Evolutionary conservation across 225 moss, liverwort and hornwort species (phyloP).

Genomic region (Marchantia polymorpha): DNA sequence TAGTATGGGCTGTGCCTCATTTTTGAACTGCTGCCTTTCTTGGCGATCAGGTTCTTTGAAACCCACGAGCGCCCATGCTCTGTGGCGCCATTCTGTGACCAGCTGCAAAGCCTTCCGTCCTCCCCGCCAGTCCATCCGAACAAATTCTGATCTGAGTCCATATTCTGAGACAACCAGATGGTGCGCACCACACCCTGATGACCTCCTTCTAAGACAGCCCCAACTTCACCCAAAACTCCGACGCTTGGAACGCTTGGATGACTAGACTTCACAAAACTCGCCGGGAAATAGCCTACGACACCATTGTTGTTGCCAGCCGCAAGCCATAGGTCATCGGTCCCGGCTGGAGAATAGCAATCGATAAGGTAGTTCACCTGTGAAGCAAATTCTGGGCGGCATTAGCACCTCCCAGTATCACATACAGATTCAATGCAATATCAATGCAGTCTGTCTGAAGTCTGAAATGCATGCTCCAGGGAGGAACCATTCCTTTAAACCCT

Average conservation of each 20-base stretch:
- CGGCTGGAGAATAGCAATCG: constrained; percentile 61
- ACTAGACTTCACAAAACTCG: constrained; percentile 41
- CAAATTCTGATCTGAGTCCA: constrained; percentile 38
- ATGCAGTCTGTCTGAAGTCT: no score
- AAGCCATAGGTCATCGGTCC: constrained; percentile 69
- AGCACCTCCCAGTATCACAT: no score
- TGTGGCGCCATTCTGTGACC: constrained; percentile 59
- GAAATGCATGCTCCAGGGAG: no score
- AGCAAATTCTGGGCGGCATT: no score
- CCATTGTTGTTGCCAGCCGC: constrained; percentile 80
- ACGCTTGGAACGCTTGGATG: constrained; percentile 28
- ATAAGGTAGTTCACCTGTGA: constrained; percentile 81
- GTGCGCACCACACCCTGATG: constrained; percentile 72
- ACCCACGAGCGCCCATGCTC: constrained; percentile 76
- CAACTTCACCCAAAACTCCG: constrained; percentile 64
- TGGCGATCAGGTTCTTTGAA: constrained; percentile 59
- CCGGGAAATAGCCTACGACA: constrained; percentile 76
- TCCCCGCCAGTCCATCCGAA: constrained; percentile 96
- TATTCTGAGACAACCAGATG: constrained; percentile 57
- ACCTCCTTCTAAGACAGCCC: constrained; percentile 82
- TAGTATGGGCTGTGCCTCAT: constrained; percentile 55
- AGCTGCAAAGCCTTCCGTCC: constrained; percentile 88
- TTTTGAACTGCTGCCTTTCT: constrained; percentile 50
- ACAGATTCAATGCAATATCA: no score
- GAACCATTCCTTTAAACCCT: no score